These are phyloP conservation scores for Coleophoma eucalyptorum DNA, from an alignment of 2,329 filamentous ascomycete genomes.

Conservation along the genomic window DNA sequence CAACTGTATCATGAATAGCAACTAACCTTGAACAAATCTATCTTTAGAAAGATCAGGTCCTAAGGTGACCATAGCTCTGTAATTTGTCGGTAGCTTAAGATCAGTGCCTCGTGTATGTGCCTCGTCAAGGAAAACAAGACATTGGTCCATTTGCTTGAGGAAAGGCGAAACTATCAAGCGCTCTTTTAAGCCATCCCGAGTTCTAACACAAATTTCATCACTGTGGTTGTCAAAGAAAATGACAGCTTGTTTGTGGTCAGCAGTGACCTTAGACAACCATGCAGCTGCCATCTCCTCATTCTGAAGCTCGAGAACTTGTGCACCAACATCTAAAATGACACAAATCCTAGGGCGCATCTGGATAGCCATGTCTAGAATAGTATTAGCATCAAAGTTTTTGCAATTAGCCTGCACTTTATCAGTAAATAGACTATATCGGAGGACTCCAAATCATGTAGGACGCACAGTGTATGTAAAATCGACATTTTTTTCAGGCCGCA, in stretches of 20 bases:
- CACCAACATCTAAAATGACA: conserved; percentile 68
- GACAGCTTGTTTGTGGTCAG: conserved; percentile 33
- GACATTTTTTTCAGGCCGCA: conserved; percentile 47
- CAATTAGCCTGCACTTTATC: background rate
- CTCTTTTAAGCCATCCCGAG: conserved; percentile 40
- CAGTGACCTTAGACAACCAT: conserved; percentile 41
- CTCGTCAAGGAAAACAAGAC: conserved; percentile 67
- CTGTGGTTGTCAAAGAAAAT: conserved; percentile 57
- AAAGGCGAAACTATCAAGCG: conserved; percentile 55
- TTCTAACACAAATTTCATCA: conserved; percentile 44
- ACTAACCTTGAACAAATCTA: conserved; percentile 59
- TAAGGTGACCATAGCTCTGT: conserved; percentile 64
- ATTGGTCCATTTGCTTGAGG: conserved; percentile 48
- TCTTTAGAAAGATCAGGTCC: conserved; percentile 66
- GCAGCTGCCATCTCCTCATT: conserved; percentile 48
- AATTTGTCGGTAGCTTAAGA: conserved; percentile 52
- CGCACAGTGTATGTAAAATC: background rate
- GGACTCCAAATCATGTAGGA: too few species aligned
- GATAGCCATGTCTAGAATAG: conserved; percentile 41
- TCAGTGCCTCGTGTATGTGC: conserved; percentile 69
- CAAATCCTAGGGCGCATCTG: conserved; percentile 34
- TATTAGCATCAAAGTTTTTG: conserved; percentile 27
- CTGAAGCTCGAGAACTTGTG: conserved; percentile 60
- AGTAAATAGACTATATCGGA: background rate
- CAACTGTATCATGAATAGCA: background rate